Evolutionary conservation across 2,329 filamentous ascomycete species (phyloP).

Genomic region (Fusarium mundagurra): DNA sequence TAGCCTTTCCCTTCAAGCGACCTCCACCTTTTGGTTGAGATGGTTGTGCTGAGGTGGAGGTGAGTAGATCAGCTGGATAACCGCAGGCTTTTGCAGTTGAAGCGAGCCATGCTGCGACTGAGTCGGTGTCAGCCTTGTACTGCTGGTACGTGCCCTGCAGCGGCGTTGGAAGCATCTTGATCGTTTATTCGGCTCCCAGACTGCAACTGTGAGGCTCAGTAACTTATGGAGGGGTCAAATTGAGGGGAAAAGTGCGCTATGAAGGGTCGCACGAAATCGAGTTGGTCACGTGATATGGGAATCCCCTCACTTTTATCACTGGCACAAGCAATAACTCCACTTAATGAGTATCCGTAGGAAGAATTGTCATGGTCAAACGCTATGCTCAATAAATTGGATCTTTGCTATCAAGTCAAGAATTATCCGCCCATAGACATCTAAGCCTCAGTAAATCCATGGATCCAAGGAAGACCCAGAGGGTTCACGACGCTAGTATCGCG

Average conservation of each 20-base stretch:
- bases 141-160: constrained; percentile 35
- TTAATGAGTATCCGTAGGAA: too few species aligned
- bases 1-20: constrained; percentile 44
- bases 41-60: neutral
- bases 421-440: neutral
- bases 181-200: too few species aligned
- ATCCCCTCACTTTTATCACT: too few species aligned
- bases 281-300: too few species aligned
- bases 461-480: constrained; percentile 1
- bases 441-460: neutral
- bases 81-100: neutral
- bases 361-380: neutral
- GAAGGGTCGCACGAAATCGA: too few species aligned
- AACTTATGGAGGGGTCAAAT: too few species aligned
- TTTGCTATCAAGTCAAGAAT: neutral
- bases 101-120: too few species aligned
- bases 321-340: too few species aligned
- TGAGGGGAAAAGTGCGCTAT: too few species aligned
- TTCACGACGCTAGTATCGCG: neutral
- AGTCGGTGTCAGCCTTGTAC: too few species aligned
- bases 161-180: constrained; percentile 1
- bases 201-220: too few species aligned
- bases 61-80: constrained; percentile 36
- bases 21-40: neutral
- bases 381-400: rapidly evolving